Percentiles rank a stretch among this genome's conserved stretches.
Conservation (phyloP, 192 early-diverging fungal genomes). For the Pilobolus umbonatus region DNA sequence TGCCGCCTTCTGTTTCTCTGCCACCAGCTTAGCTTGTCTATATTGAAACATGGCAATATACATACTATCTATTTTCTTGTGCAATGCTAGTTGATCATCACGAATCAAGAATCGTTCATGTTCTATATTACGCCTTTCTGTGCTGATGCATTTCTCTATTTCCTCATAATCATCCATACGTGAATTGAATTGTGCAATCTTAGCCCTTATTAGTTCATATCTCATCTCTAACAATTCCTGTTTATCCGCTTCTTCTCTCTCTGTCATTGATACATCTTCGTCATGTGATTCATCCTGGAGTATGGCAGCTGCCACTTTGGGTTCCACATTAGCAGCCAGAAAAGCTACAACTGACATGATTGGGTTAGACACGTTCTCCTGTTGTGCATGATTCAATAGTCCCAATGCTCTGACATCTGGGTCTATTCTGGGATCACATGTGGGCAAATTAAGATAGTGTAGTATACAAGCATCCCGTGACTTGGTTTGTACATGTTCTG, state of each 20-base stretch:
- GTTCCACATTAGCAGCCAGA: constrained; percentile 80
- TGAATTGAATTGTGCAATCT: constrained; percentile 80
- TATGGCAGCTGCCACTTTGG: constrained; percentile 78
- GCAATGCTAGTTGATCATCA: constrained; percentile 50
- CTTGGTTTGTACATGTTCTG: constrained; percentile 87
- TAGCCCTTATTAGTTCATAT: constrained; percentile 68
- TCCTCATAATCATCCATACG: constrained; percentile 90
- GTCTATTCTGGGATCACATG: constrained; percentile 78
- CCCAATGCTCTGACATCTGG: constrained; percentile 43
- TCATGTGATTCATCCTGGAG: constrained; percentile 36
- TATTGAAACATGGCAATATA: constrained; percentile 10
- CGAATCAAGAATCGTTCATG: constrained; percentile 58
- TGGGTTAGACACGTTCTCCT: constrained; percentile 60
- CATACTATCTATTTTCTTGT: constrained; percentile 30
- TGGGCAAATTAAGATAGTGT: constrained; percentile 86
- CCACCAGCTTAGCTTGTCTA: constrained; percentile 1
- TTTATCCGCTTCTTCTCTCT: constrained; percentile 30
- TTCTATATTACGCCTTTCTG: constrained; percentile 80
- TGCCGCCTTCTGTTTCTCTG: constrained; percentile 16
- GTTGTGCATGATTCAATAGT: constrained; percentile 57
- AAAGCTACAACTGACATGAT: constrained; percentile 79
- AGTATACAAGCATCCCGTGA: constrained; percentile 89
- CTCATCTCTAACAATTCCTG: constrained; percentile 69
- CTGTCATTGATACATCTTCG: constrained; percentile 2
- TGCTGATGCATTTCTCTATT: constrained; percentile 76